These are phyloP conservation scores for Aspergillus mulundensis DNA, from an alignment of 495 filamentous ascomycete species.

Conservation along the genomic window DNA sequence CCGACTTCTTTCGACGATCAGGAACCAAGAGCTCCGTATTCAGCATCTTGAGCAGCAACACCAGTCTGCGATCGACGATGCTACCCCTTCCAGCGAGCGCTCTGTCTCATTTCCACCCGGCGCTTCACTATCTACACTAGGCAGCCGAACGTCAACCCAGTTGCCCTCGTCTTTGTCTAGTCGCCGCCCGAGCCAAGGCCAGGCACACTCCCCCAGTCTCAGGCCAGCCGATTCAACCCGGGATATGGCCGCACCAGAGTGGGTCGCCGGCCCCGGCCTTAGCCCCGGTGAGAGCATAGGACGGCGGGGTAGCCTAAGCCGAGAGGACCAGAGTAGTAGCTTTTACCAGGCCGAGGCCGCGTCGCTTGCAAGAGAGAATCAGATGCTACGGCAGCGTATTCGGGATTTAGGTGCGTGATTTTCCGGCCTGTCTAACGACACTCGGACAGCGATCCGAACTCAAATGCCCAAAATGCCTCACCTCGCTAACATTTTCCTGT, in stretches of 20 bases:
- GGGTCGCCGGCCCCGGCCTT: constrained; percentile 24
- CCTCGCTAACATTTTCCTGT: constrained; percentile 2
- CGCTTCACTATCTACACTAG: constrained; percentile 28
- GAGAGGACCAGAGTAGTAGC: constrained; percentile 64
- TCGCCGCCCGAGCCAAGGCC: constrained; percentile 44
- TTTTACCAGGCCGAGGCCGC: constrained; percentile 93
- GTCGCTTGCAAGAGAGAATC: constrained; percentile 83
- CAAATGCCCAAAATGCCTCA: background rate
- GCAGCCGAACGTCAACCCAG: constrained; percentile 30
- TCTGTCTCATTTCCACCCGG: constrained; percentile 49
- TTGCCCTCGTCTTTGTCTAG: constrained; percentile 46
- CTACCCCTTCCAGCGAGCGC: constrained; percentile 61
- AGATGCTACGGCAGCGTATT: constrained; percentile 83
- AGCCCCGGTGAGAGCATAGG: constrained; percentile 24
- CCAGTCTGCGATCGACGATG: constrained; percentile 54
- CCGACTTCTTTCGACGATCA: constrained; percentile 83
- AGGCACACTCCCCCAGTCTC: constrained; percentile 34
- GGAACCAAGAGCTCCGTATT: constrained; percentile 80
- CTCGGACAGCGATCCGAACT: background rate
- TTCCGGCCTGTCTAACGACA: background rate
- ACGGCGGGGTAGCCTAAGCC: constrained; percentile 50
- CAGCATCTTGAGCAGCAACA: constrained; percentile 55
- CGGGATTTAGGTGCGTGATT: constrained; percentile 60
- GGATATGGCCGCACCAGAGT: constrained; percentile 27
- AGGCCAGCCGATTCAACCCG: constrained; percentile 29